Conservation (phyloP, 2,329 filamentous ascomycete species). For the Exophiala bonariae region DNA sequence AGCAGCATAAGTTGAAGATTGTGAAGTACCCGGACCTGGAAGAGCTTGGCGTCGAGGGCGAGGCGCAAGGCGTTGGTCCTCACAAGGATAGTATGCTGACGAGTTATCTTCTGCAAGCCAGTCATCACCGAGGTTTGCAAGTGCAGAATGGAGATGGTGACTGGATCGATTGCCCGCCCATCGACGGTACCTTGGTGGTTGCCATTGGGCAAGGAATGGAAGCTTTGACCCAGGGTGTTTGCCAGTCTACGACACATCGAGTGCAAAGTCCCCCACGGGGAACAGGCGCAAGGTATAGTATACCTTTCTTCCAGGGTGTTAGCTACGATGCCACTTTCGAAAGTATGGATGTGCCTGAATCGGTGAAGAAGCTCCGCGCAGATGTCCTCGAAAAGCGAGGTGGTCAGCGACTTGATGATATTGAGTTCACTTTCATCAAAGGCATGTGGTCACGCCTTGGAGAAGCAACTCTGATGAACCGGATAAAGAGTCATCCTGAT, state of each 20-base stretch:
- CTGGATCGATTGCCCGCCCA: constrained; percentile 81
- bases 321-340: constrained; percentile 77
- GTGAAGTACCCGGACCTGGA: constrained; percentile 77
- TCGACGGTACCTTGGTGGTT: constrained; percentile 76
- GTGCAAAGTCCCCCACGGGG: constrained; percentile 73
- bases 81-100: constrained; percentile 86
- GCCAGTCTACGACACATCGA: constrained; percentile 77
- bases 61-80: constrained; percentile 65
- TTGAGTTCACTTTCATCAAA: constrained; percentile 81
- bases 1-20: constrained; percentile 87
- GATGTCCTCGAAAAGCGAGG: constrained; percentile 55
- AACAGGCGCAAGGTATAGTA: constrained; percentile 70
- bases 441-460: constrained; percentile 69
- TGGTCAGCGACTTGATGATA: constrained; percentile 34
- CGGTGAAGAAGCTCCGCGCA: constrained; percentile 62
- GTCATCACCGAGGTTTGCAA: constrained; percentile 72
- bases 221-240: constrained; percentile 80
- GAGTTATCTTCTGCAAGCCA: constrained; percentile 74
- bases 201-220: constrained; percentile 86
- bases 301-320: constrained; percentile 88
- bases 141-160: constrained; percentile 75
- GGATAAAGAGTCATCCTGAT: constrained; percentile 83
- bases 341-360: constrained; percentile 68
- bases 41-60: constrained; percentile 54
- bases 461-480: constrained; percentile 80